Evolutionary conservation across 345 rosid genomes (phyloP).

Genomic region (Schrenkiella parvula): DNA sequence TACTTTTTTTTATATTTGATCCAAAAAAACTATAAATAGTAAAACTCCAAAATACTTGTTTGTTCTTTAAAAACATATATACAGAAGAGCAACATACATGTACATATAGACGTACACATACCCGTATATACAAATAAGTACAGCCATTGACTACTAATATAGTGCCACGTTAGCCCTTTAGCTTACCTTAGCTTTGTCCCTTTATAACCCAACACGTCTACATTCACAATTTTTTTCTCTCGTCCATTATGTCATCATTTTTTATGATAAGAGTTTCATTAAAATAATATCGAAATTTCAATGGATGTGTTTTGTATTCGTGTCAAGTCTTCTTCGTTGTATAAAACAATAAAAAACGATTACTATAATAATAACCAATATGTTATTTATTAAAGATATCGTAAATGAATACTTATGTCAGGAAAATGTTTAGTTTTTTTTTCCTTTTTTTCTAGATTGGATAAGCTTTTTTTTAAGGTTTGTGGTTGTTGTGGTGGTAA

Average conservation of each 20-base stretch:
- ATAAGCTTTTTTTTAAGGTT: not conserved
- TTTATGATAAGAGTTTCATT: conserved; percentile 1
- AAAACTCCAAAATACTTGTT: not conserved
- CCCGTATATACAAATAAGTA: not conserved
- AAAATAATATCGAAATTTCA: not conserved
- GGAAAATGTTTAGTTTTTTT: not conserved
- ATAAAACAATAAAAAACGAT: not conserved
- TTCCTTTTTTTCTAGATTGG: not conserved
- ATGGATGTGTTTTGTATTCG: not conserved
- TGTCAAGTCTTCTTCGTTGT: not conserved
- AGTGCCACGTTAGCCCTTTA: not conserved
- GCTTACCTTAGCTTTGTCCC: not conserved
- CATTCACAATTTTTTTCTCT: not conserved
- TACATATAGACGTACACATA: conserved; percentile 3
- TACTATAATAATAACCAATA: not conserved
- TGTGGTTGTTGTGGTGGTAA: not conserved
- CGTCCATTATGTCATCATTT: not conserved
- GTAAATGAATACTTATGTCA: conserved; percentile 3
- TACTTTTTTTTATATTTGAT: not conserved
- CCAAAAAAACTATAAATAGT: not conserved
- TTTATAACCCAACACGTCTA: not conserved
- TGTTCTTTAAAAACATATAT: not conserved
- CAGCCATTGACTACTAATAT: not conserved
- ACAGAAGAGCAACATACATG: not conserved
- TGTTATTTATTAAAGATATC: not conserved